Evolutionary conservation across 2,329 filamentous ascomycete genomes (phyloP), one percentile per base, ranked within the genome.

Genomic region (Penicillium sp.): DNA sequence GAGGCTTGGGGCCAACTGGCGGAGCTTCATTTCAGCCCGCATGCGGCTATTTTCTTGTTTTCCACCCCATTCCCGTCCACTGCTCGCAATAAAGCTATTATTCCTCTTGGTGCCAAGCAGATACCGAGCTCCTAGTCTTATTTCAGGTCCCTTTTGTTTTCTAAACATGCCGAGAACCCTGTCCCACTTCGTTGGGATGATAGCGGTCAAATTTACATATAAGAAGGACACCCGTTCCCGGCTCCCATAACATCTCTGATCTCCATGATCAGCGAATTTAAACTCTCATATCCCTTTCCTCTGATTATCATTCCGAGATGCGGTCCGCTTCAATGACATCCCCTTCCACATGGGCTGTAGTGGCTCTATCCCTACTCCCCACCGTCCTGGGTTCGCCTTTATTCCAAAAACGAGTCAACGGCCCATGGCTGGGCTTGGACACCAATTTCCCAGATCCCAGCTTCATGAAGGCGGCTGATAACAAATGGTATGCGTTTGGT

Each of bases 401-500:
- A 13, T 27, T 67, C 4, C 30, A 52, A 26, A 63, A 60, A 27
- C 53, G 60, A 42, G 44, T 51, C 7, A 53, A 46, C 29, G 65
- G 62, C 7, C 39, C 62, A 13, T 56, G 55, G 38, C 53, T 68
- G 30, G 70, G 66, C 13, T 64, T 77, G 35, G 61, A 72, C 32
- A 63, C 68, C 19, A 66, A 76, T 38, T 76, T 77, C 50, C 70
- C 74, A 1, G 75, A 77, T 47, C 74, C 75, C 4, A 69, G 76
- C 11, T 75, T 86, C 45, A 62, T 85, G 44, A 67, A 78, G 61
- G 55, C 58, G 5, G 75, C 69, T 3, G 74, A 80, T 57, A 78
- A 76, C 7, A 74, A 69, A 2, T 86, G 79, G 76, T 83, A 85
- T 60, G 79, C 83, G 7, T 86, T 85, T 66, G 82, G 78, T 3